These are phyloP conservation scores for Alternaria angustiovoidea DNA, from an alignment of 2,329 filamentous ascomycete species.

Conservation along the genomic window DNA sequence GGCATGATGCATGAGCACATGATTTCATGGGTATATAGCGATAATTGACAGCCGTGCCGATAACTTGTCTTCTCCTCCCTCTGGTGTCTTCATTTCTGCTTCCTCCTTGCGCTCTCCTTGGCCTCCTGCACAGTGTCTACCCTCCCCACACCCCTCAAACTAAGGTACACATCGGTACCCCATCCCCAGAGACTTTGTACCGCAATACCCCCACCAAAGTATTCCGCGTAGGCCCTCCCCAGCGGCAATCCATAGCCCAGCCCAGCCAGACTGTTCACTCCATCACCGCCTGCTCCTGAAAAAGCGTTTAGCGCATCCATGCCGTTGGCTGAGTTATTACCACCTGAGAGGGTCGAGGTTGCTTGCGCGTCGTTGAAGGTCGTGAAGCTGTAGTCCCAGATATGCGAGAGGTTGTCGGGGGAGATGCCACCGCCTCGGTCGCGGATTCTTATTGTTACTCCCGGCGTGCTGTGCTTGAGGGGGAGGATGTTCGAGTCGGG, in stretches of 20 bases:
- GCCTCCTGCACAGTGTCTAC: constrained; percentile 32
- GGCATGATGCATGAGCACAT: constrained; percentile 6
- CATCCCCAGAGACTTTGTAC: constrained; percentile 97
- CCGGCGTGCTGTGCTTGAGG: constrained; percentile 67
- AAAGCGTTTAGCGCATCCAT: constrained; percentile 79
- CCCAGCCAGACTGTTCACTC: constrained; percentile 83
- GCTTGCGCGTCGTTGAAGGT: constrained; percentile 79
- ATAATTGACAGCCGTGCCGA: neutral
- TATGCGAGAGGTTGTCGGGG: constrained; percentile 81
- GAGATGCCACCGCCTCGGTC: constrained; percentile 94
- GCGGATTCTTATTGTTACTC: constrained; percentile 92
- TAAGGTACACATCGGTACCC: constrained; percentile 76
- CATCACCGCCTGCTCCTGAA: constrained; percentile 73
- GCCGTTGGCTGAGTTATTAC: constrained; percentile 36
- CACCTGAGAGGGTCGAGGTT: constrained; percentile 55
- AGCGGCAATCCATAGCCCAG: constrained; percentile 92
- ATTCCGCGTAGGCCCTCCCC: constrained; percentile 93
- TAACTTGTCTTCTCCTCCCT: neutral
- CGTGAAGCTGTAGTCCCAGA: constrained; percentile 98
- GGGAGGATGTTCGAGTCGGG: constrained; percentile 53
- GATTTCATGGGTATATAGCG: constrained; percentile 14
- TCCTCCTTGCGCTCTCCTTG: constrained; percentile 5
- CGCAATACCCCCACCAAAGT: constrained; percentile 93
- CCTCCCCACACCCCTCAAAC: constrained; percentile 66
- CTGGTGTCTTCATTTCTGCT: constrained; percentile 4